phyloP scores from a whole-genome alignment of 805 yeast species.

The Kazachstania bromeliacearum region DNA sequence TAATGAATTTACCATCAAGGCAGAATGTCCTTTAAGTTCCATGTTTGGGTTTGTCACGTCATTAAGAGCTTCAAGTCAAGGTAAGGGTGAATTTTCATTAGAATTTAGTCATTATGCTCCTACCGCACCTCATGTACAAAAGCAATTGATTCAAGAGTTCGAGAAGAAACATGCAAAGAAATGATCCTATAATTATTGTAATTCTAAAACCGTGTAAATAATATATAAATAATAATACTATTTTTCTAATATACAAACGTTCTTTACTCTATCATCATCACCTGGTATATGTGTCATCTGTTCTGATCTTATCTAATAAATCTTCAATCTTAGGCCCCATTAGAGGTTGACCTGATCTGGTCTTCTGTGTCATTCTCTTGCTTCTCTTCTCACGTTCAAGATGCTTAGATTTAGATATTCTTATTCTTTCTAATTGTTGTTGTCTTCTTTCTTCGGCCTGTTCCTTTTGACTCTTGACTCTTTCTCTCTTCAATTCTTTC shows the following conservation, averaged over 20 bases:
- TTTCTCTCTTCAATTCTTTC: slow-evolving; percentile 31
- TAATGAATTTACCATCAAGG: slow-evolving; percentile 87
- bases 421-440: slow-evolving; percentile 31
- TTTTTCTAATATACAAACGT: slow-evolving; percentile 4
- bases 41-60: slow-evolving; percentile 96
- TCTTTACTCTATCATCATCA: slow-evolving; percentile 2
- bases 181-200: not conserved
- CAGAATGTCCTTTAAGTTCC: slow-evolving; percentile 93
- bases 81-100: slow-evolving; percentile 95
- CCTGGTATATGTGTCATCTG: slow-evolving; percentile 32
- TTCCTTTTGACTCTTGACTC: slow-evolving; percentile 26
- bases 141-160: slow-evolving; percentile 77
- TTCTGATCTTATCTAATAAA: slow-evolving; percentile 65
- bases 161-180: slow-evolving; percentile 45
- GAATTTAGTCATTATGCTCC: slow-evolving; percentile 92
- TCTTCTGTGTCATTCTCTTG: slow-evolving; percentile 41
- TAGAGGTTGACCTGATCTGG: slow-evolving; percentile 74
- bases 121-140: slow-evolving; percentile 83
- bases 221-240: not conserved
- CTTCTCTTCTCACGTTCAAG: slow-evolving; percentile 36
- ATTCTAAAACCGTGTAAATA: slow-evolving; percentile 5
- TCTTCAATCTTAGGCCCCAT: slow-evolving; percentile 84
- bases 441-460: slow-evolving; percentile 34
- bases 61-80: slow-evolving; percentile 94
- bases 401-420: slow-evolving; percentile 32